Evolutionary conservation across 495 filamentous ascomycete species (phyloP), one percentile per base, ranked within the genome.

Genomic region (Mycothermus thermophilus): DNA sequence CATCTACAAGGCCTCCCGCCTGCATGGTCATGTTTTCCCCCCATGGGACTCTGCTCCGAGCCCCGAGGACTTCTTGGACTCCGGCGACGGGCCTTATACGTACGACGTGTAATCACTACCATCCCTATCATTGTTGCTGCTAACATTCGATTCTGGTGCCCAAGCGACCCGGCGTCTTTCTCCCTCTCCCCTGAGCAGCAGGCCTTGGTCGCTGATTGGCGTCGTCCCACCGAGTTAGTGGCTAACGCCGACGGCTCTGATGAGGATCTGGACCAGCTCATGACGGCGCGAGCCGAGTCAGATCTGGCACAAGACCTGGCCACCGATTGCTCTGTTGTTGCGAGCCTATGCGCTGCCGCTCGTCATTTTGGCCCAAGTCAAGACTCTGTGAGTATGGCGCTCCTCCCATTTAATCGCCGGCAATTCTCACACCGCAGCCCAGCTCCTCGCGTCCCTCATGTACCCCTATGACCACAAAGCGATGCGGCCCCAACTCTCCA

Each of bases 251-350:
- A 30, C 3, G 32, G 24, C 14, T 3, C 30, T 14, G 46, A 37
- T 15, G 32, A 30, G 10, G 34, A 37, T n/a, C 19, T 42, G n/a
- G 47, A 55, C 9, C 62, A 65, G 21, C 48, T 69, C 10, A 85
- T 84, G 76, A 43, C 51, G 16, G 58, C 69, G 1, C 48, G 50
- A 3, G 46, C 58, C 1, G 64, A 66, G 24, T 69, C 75, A 32
- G 92, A 96, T 52, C 66, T 99, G 9, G 83, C 93, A 4, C 90
- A 99, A 58, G 90, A 96, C 52, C 68, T 92, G 26, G 78, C 88
- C 13, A 86, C 86, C 2, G 90, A 99, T 47, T 99, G 90, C 47
- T 96, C 90, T 4, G 86, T 99, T 5, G 86, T 99, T 26, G 90
- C 92, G 4, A 93, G 88, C 57, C 70, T 99, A 8, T 95, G 86